A percentile compares a stretch with the other conserved stretches of the same genome.
These are phyloP conservation scores for Fusarium globosum DNA, from an alignment of 2,329 filamentous ascomycete genomes.

Conservation along the genomic window DNA sequence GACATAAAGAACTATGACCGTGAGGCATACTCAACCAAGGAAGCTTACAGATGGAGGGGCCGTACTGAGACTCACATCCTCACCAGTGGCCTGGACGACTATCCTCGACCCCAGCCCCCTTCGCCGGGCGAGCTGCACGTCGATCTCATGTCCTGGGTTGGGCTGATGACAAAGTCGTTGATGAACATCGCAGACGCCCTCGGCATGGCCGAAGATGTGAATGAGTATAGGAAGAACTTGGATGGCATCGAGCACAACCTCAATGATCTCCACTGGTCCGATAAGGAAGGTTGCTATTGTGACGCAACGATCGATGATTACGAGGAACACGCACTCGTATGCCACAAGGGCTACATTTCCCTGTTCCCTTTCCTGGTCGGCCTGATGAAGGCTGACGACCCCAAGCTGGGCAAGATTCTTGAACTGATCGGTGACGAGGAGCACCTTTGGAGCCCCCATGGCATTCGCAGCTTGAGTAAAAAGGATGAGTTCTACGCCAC, in stretches of 20 bases:
- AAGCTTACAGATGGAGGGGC: slow-evolving; percentile 95
- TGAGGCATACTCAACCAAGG: slow-evolving; percentile 86
- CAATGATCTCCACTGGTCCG: slow-evolving; percentile 92
- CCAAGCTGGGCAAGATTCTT: slow-evolving; percentile 78
- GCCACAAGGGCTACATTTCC: slow-evolving; percentile 96
- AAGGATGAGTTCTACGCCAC: slow-evolving; percentile 86
- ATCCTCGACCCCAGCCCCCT: slow-evolving; percentile 91
- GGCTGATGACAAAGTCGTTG: slow-evolving; percentile 92
- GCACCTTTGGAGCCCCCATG: slow-evolving; percentile 89
- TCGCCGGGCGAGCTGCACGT: slow-evolving; percentile 96
- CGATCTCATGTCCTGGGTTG: slow-evolving; percentile 96
- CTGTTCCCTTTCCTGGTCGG: slow-evolving; percentile 93
- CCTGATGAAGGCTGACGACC: slow-evolving; percentile 77
- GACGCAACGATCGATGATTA: slow-evolving; percentile 96
- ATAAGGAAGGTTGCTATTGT: slow-evolving; percentile 84
- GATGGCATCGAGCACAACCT: slow-evolving; percentile 86
- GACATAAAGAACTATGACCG: slow-evolving; percentile 94
- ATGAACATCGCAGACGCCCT: slow-evolving; percentile 81
- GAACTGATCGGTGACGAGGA: slow-evolving; percentile 83
- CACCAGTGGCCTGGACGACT: slow-evolving; percentile 95
- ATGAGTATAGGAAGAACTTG: slow-evolving; percentile 76
- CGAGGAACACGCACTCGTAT: slow-evolving; percentile 89
- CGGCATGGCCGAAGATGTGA: slow-evolving; percentile 79
- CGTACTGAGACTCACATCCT: slow-evolving; percentile 87
- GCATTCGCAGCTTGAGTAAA: slow-evolving; percentile 90